These are phyloP conservation scores for Xylaria hypoxylon DNA, from an alignment of 2,329 filamentous ascomycete species.

Conservation along the genomic window DNA sequence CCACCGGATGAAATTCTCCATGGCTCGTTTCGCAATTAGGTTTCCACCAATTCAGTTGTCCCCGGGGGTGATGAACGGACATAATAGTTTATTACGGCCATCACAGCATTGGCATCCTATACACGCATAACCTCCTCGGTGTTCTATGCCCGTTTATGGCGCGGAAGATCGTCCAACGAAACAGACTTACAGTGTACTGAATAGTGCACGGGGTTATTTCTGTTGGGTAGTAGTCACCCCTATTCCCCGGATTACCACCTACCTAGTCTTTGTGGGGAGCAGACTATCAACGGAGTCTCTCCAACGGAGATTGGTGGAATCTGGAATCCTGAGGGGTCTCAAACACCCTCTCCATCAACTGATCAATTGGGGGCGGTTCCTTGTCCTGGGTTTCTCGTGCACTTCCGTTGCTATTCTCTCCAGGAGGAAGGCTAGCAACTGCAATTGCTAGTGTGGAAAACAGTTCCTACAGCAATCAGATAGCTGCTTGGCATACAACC, in stretches of 20 bases:
- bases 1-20: constrained; percentile 32
- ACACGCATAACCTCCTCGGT: background rate
- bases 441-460: background rate
- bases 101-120: background rate
- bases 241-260: background rate
- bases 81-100: background rate
- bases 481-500: background rate
- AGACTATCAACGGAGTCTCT: background rate
- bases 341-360: background rate
- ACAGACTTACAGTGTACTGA: background rate
- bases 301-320: constrained; percentile 37
- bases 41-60: background rate
- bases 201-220: background rate
- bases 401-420: background rate
- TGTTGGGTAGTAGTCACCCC: constrained; percentile 5
- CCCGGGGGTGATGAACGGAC: background rate
- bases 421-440: background rate
- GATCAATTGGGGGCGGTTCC: background rate
- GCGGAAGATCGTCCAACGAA: constrained; percentile 29
- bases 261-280: constrained; percentile 7
- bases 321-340: constrained; percentile 10
- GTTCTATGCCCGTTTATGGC: constrained; percentile 22
- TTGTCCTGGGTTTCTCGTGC: background rate
- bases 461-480: background rate
- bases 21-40: background rate